phyloP scores from a whole-genome alignment of 2,329 filamentous ascomycete genomes.

The Orbilia ellipsospora region DNA sequence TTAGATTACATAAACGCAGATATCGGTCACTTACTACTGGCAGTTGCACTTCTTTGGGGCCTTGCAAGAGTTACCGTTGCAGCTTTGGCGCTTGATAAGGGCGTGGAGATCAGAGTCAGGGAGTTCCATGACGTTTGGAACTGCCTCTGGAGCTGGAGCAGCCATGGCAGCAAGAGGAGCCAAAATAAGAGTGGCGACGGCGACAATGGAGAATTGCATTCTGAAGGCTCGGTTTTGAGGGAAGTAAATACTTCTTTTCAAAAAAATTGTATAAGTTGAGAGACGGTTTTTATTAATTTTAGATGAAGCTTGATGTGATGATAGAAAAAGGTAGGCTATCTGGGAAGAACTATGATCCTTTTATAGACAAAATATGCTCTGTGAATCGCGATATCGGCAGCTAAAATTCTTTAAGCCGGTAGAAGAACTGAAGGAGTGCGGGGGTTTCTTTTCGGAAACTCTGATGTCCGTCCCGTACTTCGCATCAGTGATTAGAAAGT shows the following conservation, averaged over 20 bases:
- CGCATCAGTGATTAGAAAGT: too few relatives aligned
- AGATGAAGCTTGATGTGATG: slow-evolving; percentile 7
- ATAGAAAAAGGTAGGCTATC: not conserved
- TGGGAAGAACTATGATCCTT: not conserved
- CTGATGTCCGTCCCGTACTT: too few relatives aligned
- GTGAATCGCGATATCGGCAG: too few relatives aligned
- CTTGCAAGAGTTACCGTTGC: slow-evolving; percentile 25
- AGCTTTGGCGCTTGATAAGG: slow-evolving; percentile 35
- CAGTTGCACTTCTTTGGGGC: slow-evolving; percentile 24
- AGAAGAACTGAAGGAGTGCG: too few relatives aligned
- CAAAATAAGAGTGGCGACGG: slow-evolving; percentile 39
- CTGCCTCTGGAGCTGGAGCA: slow-evolving; percentile 30
- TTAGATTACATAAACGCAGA: not conserved
- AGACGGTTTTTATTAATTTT: not conserved
- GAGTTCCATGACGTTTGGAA: slow-evolving; percentile 14
- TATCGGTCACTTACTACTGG: slow-evolving; percentile 27
- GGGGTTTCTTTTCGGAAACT: too few relatives aligned
- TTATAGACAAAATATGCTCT: too few relatives aligned
- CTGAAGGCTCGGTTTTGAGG: slow-evolving; percentile 15
- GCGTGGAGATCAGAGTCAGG: slow-evolving; percentile 34
- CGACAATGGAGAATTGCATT: slow-evolving; percentile 43
- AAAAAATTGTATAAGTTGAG: not conserved
- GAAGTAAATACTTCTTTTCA: not conserved
- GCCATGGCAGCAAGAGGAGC: slow-evolving; percentile 44
- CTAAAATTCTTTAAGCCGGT: too few relatives aligned